phyloP scores from a whole-genome alignment of 2,329 filamentous ascomycete genomes.

The Calcarisporium arbuscula region DNA sequence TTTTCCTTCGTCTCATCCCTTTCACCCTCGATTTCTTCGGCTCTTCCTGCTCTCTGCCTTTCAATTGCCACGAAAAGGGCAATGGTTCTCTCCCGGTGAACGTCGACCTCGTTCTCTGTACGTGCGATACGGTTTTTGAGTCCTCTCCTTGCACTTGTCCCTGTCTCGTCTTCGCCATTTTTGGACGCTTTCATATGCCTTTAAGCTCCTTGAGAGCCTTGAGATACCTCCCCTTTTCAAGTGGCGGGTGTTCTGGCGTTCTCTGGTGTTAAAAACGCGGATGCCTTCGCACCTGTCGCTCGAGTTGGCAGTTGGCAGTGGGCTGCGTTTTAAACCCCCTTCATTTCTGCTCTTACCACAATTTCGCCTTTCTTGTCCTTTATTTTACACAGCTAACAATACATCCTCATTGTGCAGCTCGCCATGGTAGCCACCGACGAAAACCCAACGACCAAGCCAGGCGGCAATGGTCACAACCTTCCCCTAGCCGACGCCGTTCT shows the following conservation, averaged over 20 bases:
- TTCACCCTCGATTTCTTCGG: conserved; percentile 8
- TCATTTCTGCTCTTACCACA: too few species aligned
- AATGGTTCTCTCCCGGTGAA: conserved; percentile 32
- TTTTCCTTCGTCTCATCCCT: conserved; percentile 8
- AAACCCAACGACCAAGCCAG: conserved; percentile 15
- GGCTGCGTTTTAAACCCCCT: too few species aligned
- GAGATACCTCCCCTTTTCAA: neutral
- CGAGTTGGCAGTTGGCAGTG: neutral
- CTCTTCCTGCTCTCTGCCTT: conserved; percentile 11
- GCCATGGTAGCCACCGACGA: conserved; percentile 30
- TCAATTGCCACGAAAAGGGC: conserved; percentile 31
- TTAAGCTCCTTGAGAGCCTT: too few species aligned
- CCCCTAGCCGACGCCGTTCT: conserved; percentile 35
- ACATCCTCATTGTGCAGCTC: conserved; percentile 20
- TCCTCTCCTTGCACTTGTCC: conserved; percentile 8
- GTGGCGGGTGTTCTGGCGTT: neutral
- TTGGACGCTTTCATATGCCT: conserved; percentile 5
- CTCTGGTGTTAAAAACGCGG: conserved; percentile 3
- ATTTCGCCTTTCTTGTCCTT: too few species aligned
- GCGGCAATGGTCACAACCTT: conserved; percentile 14
- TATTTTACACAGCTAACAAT: too few species aligned
- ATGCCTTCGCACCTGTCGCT: too few species aligned
- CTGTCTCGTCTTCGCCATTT: conserved; percentile 12
- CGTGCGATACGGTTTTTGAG: conserved; percentile 5
- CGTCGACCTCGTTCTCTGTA: conserved; percentile 17